phyloP scores from a whole-genome alignment of 73 alveolate genomes.

The Halteria grandinella region DNA sequence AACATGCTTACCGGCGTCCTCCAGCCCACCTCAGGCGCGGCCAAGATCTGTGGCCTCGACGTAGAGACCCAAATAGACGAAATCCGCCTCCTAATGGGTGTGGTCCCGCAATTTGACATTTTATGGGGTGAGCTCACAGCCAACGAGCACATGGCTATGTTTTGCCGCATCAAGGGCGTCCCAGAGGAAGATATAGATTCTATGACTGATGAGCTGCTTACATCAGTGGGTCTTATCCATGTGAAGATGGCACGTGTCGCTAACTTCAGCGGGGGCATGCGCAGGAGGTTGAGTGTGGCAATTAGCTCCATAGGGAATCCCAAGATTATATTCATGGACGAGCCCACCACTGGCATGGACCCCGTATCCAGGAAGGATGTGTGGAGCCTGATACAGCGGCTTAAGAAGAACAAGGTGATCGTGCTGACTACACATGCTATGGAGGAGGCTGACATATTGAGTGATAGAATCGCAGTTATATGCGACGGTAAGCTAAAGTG shows the following conservation, averaged over 20 bases:
- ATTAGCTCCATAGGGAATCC: constrained; percentile 91
- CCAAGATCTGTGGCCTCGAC: constrained; percentile 75
- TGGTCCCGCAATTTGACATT: constrained; percentile 87
- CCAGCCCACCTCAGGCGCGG: constrained; percentile 78
- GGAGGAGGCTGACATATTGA: constrained; percentile 98
- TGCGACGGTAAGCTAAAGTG: constrained; percentile 93
- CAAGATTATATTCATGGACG: constrained; percentile 85
- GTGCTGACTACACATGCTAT: constrained; percentile 98
- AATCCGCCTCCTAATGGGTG: constrained; percentile 81
- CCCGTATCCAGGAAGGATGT: constrained; percentile 87
- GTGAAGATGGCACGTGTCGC: constrained; percentile 69
- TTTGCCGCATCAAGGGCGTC: constrained; percentile 75
- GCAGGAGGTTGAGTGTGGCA: constrained; percentile 95
- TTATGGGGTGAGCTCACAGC: constrained; percentile 92
- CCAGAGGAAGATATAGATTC: constrained; percentile 61
- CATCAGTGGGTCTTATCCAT: constrained; percentile 67
- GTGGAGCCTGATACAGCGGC: constrained; percentile 80
- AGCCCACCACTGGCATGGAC: constrained; percentile 95
- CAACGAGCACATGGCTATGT: constrained; percentile 82
- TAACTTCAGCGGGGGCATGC: constrained; percentile 97
- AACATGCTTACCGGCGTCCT: constrained; percentile 82
- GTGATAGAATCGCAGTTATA: constrained; percentile 96
- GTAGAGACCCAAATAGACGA: constrained; percentile 74
- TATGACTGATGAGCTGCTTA: constrained; percentile 64
- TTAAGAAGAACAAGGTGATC: constrained; percentile 82